Percentiles rank a stretch among this genome's conserved stretches.
These are phyloP conservation scores for Stemphylium vesicarium DNA, from an alignment of 2,329 filamentous ascomycete species.

Conservation along the genomic window DNA sequence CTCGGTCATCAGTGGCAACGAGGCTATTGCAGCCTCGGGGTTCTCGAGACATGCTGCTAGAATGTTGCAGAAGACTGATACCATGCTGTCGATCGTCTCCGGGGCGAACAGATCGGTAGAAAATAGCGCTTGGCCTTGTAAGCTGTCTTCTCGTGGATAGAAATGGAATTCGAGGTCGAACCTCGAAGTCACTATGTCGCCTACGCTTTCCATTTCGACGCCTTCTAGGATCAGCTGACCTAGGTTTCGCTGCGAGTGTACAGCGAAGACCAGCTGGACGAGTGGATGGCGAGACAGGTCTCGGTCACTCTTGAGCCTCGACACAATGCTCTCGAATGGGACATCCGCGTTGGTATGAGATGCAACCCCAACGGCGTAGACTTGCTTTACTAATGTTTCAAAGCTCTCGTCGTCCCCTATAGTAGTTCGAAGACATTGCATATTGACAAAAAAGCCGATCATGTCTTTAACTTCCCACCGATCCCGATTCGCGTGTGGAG, in stretches of 20 bases:
- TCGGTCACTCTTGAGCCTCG: background rate
- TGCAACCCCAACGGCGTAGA: background rate
- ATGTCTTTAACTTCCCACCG: conserved; percentile 10
- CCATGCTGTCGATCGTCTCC: conserved; percentile 8
- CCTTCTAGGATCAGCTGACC: background rate
- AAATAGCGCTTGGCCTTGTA: background rate
- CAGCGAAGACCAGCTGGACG: background rate
- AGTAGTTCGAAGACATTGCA: conserved; percentile 13
- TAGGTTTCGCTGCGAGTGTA: conserved; percentile 1
- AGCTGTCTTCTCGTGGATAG: background rate
- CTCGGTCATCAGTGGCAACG: background rate
- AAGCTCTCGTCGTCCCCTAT: conserved; percentile 10
- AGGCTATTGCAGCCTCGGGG: conserved; percentile 1
- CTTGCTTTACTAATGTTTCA: conserved; percentile 3
- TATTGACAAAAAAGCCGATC: conserved; percentile 21
- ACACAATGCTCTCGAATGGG: conserved; percentile 6
- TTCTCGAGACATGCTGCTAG: conserved; percentile 5
- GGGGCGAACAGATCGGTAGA: conserved; percentile 4
- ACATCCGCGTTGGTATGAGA: conserved; percentile 1
- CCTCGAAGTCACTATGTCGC: background rate
- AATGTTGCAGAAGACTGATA: conserved; percentile 5
- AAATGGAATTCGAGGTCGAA: conserved; percentile 3
- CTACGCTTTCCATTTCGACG: background rate
- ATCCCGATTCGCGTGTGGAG: conserved; percentile 10
- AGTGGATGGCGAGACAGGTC: conserved; percentile 3